Evolutionary conservation across 2,329 filamentous ascomycete genomes (phyloP), one percentile per base, ranked within the genome.

Genomic region (Fusarium subglutinans): DNA sequence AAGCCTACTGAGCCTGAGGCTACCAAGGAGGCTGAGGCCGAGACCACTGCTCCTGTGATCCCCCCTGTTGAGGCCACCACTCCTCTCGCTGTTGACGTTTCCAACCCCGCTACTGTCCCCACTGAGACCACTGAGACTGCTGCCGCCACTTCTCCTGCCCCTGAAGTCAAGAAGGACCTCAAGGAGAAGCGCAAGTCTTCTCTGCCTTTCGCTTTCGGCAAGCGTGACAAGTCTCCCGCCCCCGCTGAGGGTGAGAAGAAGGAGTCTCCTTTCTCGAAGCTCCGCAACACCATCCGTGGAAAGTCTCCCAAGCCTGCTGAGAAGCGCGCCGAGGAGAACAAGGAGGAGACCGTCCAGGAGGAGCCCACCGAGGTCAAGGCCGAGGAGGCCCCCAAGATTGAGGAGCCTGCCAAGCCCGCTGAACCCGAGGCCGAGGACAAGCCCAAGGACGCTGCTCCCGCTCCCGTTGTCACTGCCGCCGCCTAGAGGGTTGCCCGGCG

Each of bases 131-230:
- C 84, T 8, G 87, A 89, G 77, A 80, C 73, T 51, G 79, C 84
- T 63, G 81, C 83, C 70, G 81, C 80, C 38, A 72, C 79, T 40
- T 76, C 83, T 33, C 81, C 84, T 65, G 86, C 86, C 73, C 86
- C 85, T 69, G 90, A 91, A 84, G 76, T 84, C 63, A 90, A 90
- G 83, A 90, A 90, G 84, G 89, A 90, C 72, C 82, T 87, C 77
- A 95, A 94, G 90, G 88, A 90, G 84, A 97, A 97, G 93, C 93
- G 94, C 83, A 91, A 91, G 84, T 96, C 94, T 76, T 92, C 95
- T 79, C 83, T 90, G 14, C 88, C 88, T 55, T 97, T 97, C 84
- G 90, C 90, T 78, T 91, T 90, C 80, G 91, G 94, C 79, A 93
- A 94, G 89, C 96, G 96, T 88, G 91, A 93, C 82, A 89, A 89